Evolutionary conservation across 169 alveolate genomes (phyloP).

Genomic region (Babesia divergens): DNA sequence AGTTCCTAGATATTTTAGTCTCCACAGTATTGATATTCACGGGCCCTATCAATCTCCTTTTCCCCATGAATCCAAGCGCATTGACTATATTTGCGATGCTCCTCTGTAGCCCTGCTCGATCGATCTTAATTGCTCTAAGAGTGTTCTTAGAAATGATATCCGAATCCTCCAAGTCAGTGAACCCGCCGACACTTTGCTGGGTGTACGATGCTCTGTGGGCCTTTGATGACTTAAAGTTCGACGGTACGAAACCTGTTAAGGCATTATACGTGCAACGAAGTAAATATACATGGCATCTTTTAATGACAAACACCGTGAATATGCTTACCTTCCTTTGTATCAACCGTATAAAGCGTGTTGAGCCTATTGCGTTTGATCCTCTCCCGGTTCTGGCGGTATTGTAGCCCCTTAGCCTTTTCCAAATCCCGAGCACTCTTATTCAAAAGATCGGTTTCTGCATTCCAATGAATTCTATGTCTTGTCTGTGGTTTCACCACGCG

Average conservation of each 20-base stretch:
- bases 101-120: slow-evolving; percentile 24
- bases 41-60: slow-evolving; percentile 13
- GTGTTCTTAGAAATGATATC: slow-evolving; percentile 2
- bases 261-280: not conserved
- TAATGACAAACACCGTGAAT: not conserved
- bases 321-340: slow-evolving; percentile 49
- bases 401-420: slow-evolving; percentile 37
- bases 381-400: slow-evolving; percentile 48
- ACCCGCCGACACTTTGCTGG: slow-evolving; percentile 21
- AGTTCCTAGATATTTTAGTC: slow-evolving; percentile 2
- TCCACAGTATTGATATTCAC: not conserved
- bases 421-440: slow-evolving; percentile 3
- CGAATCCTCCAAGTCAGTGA: slow-evolving; percentile 45
- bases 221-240: slow-evolving; percentile 52
- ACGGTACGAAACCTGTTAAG: slow-evolving; percentile 46
- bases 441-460: slow-evolving; percentile 7
- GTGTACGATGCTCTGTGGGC: slow-evolving; percentile 29
- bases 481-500: too few relatives aligned
- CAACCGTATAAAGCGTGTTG: slow-evolving; percentile 46
- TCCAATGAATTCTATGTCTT: not conserved
- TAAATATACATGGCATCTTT: not conserved
- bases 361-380: slow-evolving; percentile 23
- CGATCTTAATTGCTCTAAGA: slow-evolving; percentile 1
- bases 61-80: slow-evolving; percentile 12
- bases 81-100: not conserved